Conservation (phyloP, 2,329 filamentous ascomycete genomes). For the Myriosclerotinia curreyana region DNA sequence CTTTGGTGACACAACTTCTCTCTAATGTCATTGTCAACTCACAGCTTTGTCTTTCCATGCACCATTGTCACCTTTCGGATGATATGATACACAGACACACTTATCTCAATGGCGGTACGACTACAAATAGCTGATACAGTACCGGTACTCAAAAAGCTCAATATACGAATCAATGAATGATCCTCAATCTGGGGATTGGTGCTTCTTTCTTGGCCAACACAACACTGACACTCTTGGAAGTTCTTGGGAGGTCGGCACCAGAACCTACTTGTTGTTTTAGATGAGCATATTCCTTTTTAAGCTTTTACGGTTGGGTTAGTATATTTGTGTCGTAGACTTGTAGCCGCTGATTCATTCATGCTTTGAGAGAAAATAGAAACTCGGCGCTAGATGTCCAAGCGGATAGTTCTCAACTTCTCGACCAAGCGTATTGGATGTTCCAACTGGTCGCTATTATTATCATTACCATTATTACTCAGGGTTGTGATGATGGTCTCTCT, state of each 20-base stretch:
- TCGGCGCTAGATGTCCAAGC: constrained; percentile 19
- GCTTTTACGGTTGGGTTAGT: neutral
- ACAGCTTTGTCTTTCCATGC: no score
- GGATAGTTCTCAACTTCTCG: constrained; percentile 16
- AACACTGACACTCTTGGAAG: constrained; percentile 15
- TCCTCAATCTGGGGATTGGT: neutral
- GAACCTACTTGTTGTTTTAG: constrained; percentile 3
- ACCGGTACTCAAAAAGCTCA: neutral
- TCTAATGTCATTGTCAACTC: no score
- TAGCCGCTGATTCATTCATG: constrained; percentile 12
- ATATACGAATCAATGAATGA: constrained; percentile 1
- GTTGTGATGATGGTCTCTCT: neutral
- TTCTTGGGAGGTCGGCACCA: constrained; percentile 2
- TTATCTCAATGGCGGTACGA: neutral
- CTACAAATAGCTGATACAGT: no score
- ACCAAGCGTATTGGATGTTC: constrained; percentile 17
- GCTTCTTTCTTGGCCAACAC: constrained; percentile 9
- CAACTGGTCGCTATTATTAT: constrained; percentile 5
- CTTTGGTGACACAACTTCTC: neutral
- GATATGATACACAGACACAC: neutral
- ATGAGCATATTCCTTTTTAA: neutral
- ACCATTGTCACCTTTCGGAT: no score
- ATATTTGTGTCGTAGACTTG: constrained; percentile 6
- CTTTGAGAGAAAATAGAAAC: constrained; percentile 4
- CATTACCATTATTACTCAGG: neutral